Evolutionary conservation across 495 filamentous ascomycete species (phyloP).

Genomic region (Durotheca rogersii): DNA sequence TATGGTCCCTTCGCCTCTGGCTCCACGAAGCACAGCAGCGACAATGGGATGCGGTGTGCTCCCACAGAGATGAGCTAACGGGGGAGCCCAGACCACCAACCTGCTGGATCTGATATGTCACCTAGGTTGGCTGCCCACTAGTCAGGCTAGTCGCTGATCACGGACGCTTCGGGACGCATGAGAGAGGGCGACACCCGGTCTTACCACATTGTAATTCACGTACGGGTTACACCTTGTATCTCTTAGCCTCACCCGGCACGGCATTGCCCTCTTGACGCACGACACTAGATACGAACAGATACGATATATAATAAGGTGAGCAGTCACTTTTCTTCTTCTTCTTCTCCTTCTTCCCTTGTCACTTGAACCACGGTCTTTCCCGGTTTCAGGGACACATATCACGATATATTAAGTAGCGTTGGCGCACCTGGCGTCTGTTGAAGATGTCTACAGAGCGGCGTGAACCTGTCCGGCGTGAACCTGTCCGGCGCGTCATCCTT

Average conservation of each 20-base stretch:
- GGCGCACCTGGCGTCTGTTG: conserved; percentile 17
- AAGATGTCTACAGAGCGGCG: conserved; percentile 4
- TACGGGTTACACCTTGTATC: conserved; percentile 23
- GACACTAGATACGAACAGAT: conserved; percentile 7
- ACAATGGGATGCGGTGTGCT: not conserved
- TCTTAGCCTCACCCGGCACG: conserved; percentile 17
- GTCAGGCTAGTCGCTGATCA: conserved; percentile 15
- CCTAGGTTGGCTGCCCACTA: conserved; percentile 5
- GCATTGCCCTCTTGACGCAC: conserved; percentile 12
- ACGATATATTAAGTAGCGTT: conserved; percentile 16
- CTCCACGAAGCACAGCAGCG: conserved; percentile 3
- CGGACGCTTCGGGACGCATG: conserved; percentile 28
- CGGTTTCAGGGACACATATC: conserved; percentile 9
- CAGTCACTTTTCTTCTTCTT: no score
- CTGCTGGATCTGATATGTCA: conserved; percentile 23
- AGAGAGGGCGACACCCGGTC: conserved; percentile 25
- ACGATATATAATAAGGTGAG: conserved; percentile 23
- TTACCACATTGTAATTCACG: conserved; percentile 18
- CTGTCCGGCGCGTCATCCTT: conserved; percentile 19
- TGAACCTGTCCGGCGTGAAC: not conserved
- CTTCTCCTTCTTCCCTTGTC: no score
- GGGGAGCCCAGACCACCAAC: not conserved
- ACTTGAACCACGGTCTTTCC: conserved; percentile 5
- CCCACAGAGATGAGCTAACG: not conserved
- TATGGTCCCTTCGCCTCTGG: conserved; percentile 1